phyloP scores from a whole-genome alignment of 1,284 basidiomycete genomes.

The Ustilago trichophora region DNA sequence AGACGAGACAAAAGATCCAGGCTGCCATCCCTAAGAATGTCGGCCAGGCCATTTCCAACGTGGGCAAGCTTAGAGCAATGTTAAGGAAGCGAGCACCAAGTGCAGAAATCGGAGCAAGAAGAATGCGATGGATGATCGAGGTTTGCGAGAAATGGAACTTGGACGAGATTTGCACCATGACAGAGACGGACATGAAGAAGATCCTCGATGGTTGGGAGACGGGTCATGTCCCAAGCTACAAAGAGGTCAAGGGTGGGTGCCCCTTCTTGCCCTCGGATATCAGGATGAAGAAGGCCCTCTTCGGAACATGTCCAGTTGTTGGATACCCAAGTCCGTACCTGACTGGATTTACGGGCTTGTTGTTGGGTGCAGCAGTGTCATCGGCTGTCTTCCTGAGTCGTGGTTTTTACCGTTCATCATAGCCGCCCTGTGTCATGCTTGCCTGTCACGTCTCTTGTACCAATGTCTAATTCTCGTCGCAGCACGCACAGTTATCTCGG shows the following conservation, averaged over 20 bases:
- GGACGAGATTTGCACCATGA: slow-evolving; percentile 77
- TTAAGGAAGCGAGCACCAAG: slow-evolving; percentile 80
- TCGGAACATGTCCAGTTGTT: slow-evolving; percentile 55
- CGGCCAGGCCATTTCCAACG: slow-evolving; percentile 81
- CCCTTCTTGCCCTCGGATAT: slow-evolving; percentile 19
- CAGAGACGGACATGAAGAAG: slow-evolving; percentile 69
- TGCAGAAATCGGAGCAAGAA: slow-evolving; percentile 75
- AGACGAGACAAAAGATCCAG: slow-evolving; percentile 80
- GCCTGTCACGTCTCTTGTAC: slow-evolving; percentile 3
- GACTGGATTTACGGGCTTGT: slow-evolving; percentile 41
- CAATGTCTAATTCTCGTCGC: slow-evolving; percentile 5
- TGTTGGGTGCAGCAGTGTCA: slow-evolving; percentile 34
- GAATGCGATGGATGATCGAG: slow-evolving; percentile 96
- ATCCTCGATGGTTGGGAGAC: slow-evolving; percentile 66
- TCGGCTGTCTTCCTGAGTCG: slow-evolving; percentile 31
- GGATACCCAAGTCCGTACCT: slow-evolving; percentile 56
- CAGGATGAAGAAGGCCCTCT: slow-evolving; percentile 45
- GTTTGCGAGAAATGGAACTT: slow-evolving; percentile 86
- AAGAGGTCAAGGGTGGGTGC: slow-evolving; percentile 41
- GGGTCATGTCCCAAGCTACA: slow-evolving; percentile 58
- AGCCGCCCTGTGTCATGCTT: slow-evolving; percentile 1
- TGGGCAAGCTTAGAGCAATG: slow-evolving; percentile 77
- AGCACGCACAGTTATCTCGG: too few species aligned
- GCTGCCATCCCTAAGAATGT: slow-evolving; percentile 76
- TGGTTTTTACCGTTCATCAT: slow-evolving; percentile 20